Evolutionary conservation across 768 basidiomycete genomes (phyloP).

Genomic region (Dentipellis fragilis): DNA sequence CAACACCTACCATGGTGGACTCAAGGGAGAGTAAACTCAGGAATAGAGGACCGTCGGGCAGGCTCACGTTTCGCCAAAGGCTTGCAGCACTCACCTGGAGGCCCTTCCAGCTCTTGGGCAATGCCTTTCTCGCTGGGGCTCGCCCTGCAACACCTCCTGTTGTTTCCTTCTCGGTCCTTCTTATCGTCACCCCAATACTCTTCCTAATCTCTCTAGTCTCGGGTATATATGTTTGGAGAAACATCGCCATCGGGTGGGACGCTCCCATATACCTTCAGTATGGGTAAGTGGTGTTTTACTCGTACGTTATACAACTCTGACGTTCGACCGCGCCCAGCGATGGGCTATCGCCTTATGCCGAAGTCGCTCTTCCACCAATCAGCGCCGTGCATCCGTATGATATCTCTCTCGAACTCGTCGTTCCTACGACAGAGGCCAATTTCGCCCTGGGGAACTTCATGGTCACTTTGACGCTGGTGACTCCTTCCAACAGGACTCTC

Average conservation of each 20-base stretch:
- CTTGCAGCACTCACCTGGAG: background rate
- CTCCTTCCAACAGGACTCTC: conserved; percentile 55
- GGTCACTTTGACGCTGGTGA: conserved; percentile 52
- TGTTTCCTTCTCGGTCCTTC: conserved; percentile 53
- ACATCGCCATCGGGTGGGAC: conserved; percentile 61
- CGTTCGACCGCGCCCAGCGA: conserved; percentile 34
- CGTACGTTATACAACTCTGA: background rate
- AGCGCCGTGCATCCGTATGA: conserved; percentile 63
- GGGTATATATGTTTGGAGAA: conserved; percentile 69
- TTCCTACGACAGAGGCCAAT: conserved; percentile 62
- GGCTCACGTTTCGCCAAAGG: too few relatives aligned
- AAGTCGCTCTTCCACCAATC: conserved; percentile 38
- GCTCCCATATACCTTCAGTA: conserved; percentile 66
- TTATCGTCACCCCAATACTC: conserved; percentile 48
- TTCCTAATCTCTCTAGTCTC: conserved; percentile 26
- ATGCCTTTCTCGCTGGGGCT: conserved; percentile 18
- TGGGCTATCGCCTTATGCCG: conserved; percentile 53
- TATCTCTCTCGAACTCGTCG: conserved; percentile 51
- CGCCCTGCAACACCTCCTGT: conserved; percentile 51
- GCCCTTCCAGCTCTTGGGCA: conserved; percentile 17
- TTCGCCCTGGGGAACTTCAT: conserved; percentile 79
- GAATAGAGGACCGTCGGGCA: too few relatives aligned
- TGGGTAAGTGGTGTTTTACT: conserved; percentile 40
- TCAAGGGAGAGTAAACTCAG: too few relatives aligned
- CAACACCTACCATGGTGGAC: too few relatives aligned